Evolutionary conservation across 495 filamentous ascomycete genomes (phyloP).

Genomic region (Tuber microsphaerosporum): DNA sequence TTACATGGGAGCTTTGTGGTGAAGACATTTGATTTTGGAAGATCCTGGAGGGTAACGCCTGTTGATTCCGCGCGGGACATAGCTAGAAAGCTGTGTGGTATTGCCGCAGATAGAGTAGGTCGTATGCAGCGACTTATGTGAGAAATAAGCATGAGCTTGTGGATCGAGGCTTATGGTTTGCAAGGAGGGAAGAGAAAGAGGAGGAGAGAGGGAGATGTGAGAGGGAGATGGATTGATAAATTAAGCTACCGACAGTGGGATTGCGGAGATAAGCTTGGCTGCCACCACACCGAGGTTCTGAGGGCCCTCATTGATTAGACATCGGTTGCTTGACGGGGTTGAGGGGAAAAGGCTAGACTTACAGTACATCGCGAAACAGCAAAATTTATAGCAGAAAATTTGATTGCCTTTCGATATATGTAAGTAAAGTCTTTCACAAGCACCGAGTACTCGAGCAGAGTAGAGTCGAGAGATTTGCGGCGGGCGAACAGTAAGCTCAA

Average conservation of each 20-base stretch:
- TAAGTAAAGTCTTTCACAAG: no score
- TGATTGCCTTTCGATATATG: no score
- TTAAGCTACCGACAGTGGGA: background rate
- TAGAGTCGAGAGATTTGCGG: no score
- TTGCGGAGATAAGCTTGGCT: background rate
- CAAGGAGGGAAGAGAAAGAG: background rate
- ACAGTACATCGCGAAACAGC: no score
- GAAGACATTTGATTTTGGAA: conserved; percentile 82
- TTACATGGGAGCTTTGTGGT: conserved; percentile 44
- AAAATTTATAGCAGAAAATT: no score
- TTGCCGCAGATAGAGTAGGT: background rate
- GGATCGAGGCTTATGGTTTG: background rate
- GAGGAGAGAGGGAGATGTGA: background rate
- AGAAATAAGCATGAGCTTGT: background rate
- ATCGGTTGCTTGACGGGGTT: background rate
- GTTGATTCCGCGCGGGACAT: background rate
- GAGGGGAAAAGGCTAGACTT: no score
- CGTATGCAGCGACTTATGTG: background rate
- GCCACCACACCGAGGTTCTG: background rate
- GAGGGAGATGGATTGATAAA: background rate
- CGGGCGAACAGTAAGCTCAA: no score
- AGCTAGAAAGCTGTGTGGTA: background rate
- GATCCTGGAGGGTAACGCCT: conserved; percentile 53
- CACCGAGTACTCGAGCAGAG: no score
- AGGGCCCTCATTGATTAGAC: background rate